phyloP scores from a whole-genome alignment of 192 early-diverging fungal species.

The Jimgerdemannia lactiflua region DNA sequence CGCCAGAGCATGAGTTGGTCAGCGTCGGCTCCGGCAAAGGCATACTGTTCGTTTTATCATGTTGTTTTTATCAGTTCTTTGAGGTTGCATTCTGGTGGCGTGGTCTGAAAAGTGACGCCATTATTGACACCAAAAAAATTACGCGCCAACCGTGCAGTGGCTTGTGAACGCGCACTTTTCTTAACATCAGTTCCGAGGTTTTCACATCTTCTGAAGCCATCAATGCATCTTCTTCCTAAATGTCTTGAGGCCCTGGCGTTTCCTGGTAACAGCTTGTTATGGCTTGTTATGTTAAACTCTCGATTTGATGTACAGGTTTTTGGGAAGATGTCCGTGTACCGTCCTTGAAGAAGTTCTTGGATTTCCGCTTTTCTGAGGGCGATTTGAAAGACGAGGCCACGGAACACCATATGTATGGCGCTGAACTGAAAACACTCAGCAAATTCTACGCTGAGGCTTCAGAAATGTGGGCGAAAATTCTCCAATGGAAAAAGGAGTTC shows the following conservation, averaged over 20 bases:
- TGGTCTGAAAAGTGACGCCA: neutral
- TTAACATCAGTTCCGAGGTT: too few species aligned
- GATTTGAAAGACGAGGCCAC: slow-evolving; percentile 9
- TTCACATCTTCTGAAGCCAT: too few species aligned
- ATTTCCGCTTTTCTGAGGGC: slow-evolving; percentile 7
- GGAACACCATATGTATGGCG: slow-evolving; percentile 5
- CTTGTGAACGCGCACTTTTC: too few species aligned
- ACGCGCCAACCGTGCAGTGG: too few species aligned
- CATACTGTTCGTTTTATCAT: too few species aligned
- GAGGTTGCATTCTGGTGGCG: neutral
- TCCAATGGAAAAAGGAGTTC: slow-evolving; percentile 10
- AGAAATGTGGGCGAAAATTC: slow-evolving; percentile 7
- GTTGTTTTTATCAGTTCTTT: neutral
- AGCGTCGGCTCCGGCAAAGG: too few species aligned
- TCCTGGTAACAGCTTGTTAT: neutral
- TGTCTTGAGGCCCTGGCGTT: neutral
- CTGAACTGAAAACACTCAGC: slow-evolving; percentile 13
- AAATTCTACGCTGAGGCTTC: too few species aligned
- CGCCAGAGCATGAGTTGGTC: too few species aligned
- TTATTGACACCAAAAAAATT: too few species aligned
- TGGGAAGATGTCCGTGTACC: slow-evolving; percentile 2
- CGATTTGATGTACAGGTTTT: slow-evolving; percentile 5
- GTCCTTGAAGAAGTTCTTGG: slow-evolving; percentile 13
- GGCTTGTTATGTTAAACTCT: neutral
- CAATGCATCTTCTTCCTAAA: neutral